Percentiles rank a stretch among this genome's conserved stretches.
Evolutionary conservation across 305 asterid species (phyloP).

Genomic region (Euphrasia arctica): DNA sequence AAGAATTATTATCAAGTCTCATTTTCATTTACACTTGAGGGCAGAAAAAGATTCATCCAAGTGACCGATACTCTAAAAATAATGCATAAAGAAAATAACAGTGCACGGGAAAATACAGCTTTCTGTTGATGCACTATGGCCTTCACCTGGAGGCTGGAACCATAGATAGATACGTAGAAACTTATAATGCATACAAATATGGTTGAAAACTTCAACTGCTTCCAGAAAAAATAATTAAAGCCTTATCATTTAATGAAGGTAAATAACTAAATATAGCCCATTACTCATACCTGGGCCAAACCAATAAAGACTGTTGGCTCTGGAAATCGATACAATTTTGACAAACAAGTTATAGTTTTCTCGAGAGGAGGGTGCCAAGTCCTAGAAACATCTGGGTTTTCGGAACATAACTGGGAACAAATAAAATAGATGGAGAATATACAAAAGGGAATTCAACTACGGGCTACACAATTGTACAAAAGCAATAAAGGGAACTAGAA

Average conservation of each 20-base stretch:
- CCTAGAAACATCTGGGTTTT: conserved; percentile 62
- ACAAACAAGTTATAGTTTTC: conserved; percentile 91
- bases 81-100: conserved; percentile 8
- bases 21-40: conserved; percentile 18
- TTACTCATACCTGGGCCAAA: conserved; percentile 79
- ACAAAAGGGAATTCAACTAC: conserved; percentile 15
- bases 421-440: conserved; percentile 21
- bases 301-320: conserved; percentile 94
- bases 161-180: conserved; percentile 3
- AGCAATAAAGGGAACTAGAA: not conserved
- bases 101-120: conserved; percentile 49
- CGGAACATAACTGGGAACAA: conserved; percentile 20
- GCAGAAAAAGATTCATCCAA: not conserved
- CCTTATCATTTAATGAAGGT: conserved; percentile 4
- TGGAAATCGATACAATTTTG: conserved; percentile 83
- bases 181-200: conserved; percentile 8
- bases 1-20: not conserved
- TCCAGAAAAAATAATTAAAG: conserved; percentile 46
- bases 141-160: conserved; percentile 52
- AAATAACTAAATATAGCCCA: conserved; percentile 23
- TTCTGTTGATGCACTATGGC: conserved; percentile 87
- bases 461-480: conserved; percentile 21
- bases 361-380: conserved; percentile 98
- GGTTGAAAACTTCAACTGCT: conserved; percentile 63
- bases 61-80: not conserved